Base-by-base conservation (phyloP, 371 early-diverging fungal genomes). In the Mucor racemosus region DNA sequence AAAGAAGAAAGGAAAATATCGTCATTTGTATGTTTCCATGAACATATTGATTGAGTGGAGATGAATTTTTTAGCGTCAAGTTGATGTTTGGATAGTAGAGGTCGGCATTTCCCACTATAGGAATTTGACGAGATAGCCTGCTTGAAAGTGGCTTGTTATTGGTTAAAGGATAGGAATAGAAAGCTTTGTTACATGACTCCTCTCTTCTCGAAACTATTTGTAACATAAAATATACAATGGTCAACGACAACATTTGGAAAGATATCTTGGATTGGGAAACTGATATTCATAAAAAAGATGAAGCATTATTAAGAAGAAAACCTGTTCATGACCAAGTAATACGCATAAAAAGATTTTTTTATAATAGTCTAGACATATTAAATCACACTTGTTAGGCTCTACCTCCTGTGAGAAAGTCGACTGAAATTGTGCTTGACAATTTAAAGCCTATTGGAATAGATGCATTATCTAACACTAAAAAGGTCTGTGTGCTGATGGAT, bases 271-370 rank as follows among this genome's bases (percentile, higher is more conserved):
- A 38, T 0, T 76, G 74, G 74, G 66, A 73, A 57, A 44, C n/a
- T 5, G 76, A 76, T 5, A 71, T 76, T 4, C 53, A 63, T 19
- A 42, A 36, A 14, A 68, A 64, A 15, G 76, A 77, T 15, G 58
- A 63, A 13, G 56, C 53, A 19, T 35, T 70, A 9, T 39, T 26
- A 4, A 62, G 68, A 57, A 71, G 62, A 39, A 75, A 68, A 31
- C 68, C 73, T 31, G 36, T 75, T 15, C 60, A 69, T 31, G 72
- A 73, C 31, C 50, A 73, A 56, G 71, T 73, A 66, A 65, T 35
- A 42, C 34, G 19, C 34, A 39, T 48, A 38, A 21, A 26, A 31
- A 17, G 36, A 5, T 7, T 64, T 17, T 31, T 26, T 26, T 26
- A 26, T 26, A 3, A 26, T 48, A 48, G 44, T 44, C 44, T 44